A percentile compares a stretch with the other conserved stretches of the same genome.
Evolutionary conservation across 495 filamentous ascomycete species (phyloP).

Genomic region (Aspergillus bertholletiae): DNA sequence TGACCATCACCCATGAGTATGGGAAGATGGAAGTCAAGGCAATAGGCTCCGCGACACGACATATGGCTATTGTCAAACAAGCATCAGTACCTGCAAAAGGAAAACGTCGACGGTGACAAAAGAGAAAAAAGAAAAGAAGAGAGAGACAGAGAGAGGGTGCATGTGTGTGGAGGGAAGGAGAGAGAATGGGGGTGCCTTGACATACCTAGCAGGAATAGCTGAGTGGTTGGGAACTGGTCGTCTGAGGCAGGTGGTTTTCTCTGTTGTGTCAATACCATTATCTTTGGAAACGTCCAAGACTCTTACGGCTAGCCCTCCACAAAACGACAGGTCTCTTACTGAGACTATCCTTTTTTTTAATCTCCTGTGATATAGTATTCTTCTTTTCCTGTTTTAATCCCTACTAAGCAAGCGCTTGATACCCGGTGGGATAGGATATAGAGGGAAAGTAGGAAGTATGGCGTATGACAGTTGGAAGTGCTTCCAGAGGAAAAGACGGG

Average conservation of each 20-base stretch:
- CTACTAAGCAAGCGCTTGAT: too few relatives aligned
- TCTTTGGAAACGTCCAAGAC: conserved; percentile 38
- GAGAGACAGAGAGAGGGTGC: too few relatives aligned
- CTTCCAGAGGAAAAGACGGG: background rate
- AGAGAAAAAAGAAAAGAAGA: too few relatives aligned
- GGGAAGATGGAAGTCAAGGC: conserved; percentile 85
- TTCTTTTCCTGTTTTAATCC: background rate
- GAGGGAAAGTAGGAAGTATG: background rate
- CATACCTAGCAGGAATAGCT: conserved; percentile 79
- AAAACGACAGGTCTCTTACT: conserved; percentile 12
- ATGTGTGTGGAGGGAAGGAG: background rate
- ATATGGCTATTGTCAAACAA: conserved; percentile 49
- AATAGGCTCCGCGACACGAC: conserved; percentile 83
- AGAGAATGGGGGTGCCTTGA: conserved; percentile 21
- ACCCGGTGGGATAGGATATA: too few relatives aligned
- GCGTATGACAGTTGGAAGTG: too few relatives aligned
- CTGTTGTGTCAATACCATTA: conserved; percentile 51
- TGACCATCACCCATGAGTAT: conserved; percentile 82
- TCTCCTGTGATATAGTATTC: background rate
- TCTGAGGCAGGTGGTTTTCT: conserved; percentile 38
- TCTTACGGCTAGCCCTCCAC: conserved; percentile 46
- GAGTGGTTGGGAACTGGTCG: conserved; percentile 66
- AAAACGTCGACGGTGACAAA: too few relatives aligned
- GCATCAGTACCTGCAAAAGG: conserved; percentile 23
- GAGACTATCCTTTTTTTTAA: background rate